Conservation (phyloP, 331 rosid genomes). For the Pyrus hybrid region DNA sequence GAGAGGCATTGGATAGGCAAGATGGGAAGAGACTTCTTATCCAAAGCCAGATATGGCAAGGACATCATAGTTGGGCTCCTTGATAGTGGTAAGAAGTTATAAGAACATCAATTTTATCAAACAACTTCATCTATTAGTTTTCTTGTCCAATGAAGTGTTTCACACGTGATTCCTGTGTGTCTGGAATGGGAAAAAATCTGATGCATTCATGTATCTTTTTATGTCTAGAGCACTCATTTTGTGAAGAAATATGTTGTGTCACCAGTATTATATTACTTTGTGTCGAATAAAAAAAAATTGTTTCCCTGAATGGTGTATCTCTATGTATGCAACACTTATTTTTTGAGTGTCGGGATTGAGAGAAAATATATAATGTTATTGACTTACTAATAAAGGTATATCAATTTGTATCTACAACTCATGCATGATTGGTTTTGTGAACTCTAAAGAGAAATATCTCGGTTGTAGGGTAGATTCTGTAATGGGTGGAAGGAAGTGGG, state of each 20-base stretch:
- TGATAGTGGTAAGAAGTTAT: slow-evolving; percentile 55
- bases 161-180: slow-evolving; percentile 20
- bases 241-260: no score
- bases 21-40: slow-evolving; percentile 29
- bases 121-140: background rate
- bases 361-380: background rate
- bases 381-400: no score
- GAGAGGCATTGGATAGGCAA: slow-evolving; percentile 1
- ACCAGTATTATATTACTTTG: background rate
- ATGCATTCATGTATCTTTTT: background rate
- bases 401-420: background rate
- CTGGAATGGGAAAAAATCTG: background rate
- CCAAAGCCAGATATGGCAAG: slow-evolving; percentile 62
- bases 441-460: background rate
- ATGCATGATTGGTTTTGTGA: background rate
- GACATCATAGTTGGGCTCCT: slow-evolving; percentile 67
- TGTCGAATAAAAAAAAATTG: no score
- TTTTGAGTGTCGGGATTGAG: background rate
- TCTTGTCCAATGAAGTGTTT: background rate
- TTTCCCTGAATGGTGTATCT: no score
- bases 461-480: background rate
- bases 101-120: background rate
- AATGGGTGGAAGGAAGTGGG: no score
- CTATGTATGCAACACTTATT: background rate
- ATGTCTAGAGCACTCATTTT: background rate